Percentiles rank a stretch among this genome's conserved stretches.
Conservation (phyloP, 495 filamentous ascomycete species). For the Aspergillus olivimuriae region DNA sequence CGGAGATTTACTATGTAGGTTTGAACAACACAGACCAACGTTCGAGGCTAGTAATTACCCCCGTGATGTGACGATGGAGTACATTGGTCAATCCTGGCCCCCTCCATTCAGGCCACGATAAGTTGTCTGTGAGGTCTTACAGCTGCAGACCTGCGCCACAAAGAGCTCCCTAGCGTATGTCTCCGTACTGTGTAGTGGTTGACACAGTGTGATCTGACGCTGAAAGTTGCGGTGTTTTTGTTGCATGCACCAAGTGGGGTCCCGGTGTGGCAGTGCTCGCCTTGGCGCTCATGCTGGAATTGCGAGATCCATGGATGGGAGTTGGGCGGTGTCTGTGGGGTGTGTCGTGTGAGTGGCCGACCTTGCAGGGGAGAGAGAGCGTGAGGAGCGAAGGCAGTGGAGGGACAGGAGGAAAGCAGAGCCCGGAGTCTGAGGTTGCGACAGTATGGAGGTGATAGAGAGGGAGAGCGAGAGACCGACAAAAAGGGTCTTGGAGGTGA, state of each 20-base stretch:
- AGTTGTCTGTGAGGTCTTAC: neutral
- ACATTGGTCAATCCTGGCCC: too few relatives aligned
- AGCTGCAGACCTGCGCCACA: neutral
- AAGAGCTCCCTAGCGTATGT: neutral
- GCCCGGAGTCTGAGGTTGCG: too few relatives aligned
- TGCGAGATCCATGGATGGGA: neutral
- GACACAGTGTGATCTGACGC: too few relatives aligned
- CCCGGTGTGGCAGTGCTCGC: neutral
- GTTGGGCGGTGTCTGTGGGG: neutral
- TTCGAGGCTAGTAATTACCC: neutral
- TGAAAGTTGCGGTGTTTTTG: too few relatives aligned
- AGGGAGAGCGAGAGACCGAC: neutral
- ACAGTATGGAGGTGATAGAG: neutral
- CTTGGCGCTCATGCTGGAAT: neutral
- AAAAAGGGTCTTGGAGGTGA: neutral
- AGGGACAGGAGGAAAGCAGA: neutral
- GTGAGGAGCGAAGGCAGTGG: neutral
- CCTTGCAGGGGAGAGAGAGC: neutral
- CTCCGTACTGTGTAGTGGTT: neutral
- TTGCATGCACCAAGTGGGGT: too few relatives aligned
- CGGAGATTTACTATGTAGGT: neutral
- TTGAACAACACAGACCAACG: neutral
- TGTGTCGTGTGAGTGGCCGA: neutral
- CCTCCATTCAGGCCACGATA: neutral
- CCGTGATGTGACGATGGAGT: neutral